A percentile compares a stretch with the other conserved stretches of the same genome.
These are phyloP conservation scores for Dissophora ornata DNA, from an alignment of 192 early-diverging fungal genomes.

Conservation along the genomic window DNA sequence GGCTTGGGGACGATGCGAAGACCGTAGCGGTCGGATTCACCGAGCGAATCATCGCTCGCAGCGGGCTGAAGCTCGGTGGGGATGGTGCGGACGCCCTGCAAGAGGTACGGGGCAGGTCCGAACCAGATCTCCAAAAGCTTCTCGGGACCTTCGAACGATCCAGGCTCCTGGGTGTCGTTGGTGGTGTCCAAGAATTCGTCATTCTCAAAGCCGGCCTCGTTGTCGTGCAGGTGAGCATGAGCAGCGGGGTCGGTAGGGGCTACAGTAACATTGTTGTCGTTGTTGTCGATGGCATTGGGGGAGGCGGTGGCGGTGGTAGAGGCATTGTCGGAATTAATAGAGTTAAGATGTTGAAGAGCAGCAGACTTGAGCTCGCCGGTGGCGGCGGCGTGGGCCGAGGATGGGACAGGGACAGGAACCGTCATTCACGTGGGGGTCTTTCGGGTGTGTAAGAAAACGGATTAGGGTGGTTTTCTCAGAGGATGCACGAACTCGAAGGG, in stretches of 20 bases:
- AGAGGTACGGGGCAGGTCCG: conserved; percentile 60
- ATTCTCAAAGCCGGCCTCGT: conserved; percentile 45
- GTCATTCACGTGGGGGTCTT: conserved; percentile 58
- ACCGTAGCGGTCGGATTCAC: conserved; percentile 62
- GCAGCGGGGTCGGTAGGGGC: conserved; percentile 6
- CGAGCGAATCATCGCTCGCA: conserved; percentile 51
- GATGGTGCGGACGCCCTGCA: conserved; percentile 46
- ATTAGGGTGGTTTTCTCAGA: conserved; percentile 56
- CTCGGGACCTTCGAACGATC: conserved; percentile 95
- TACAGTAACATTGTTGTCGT: not conserved
- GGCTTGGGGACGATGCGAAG: conserved; percentile 78
- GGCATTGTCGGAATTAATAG: not conserved
- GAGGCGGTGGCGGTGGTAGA: conserved; percentile 12
- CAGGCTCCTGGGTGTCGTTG: conserved; percentile 48
- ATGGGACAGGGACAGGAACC: conserved; percentile 53
- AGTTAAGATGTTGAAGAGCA: conserved; percentile 46
- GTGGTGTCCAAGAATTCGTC: conserved; percentile 50
- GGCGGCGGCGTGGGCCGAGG: conserved; percentile 46
- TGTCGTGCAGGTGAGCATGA: conserved; percentile 38
- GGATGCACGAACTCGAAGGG: conserved; percentile 57
- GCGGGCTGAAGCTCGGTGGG: conserved; percentile 27
- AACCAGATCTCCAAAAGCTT: conserved; percentile 99
- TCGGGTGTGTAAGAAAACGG: conserved; percentile 50
- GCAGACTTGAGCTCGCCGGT: conserved; percentile 51
- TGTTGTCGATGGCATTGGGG: conserved; percentile 11